phyloP scores from a whole-genome alignment of 2,329 filamentous ascomycete species.

The Aspergillus nomiae region DNA sequence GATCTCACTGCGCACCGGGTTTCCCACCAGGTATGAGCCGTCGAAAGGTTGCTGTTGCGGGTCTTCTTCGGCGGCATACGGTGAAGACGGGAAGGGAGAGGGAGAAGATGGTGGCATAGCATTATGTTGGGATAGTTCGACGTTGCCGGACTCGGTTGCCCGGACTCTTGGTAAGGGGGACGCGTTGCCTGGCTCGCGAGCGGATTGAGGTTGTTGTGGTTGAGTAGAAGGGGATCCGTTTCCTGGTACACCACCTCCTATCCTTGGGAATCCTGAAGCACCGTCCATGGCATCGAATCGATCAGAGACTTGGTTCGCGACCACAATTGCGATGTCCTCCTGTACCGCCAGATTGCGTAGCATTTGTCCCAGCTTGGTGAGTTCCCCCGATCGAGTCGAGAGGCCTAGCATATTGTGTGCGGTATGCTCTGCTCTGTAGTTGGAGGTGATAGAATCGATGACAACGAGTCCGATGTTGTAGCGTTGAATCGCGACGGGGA shows the following conservation, averaged over 20 bases:
- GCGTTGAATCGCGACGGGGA: conserved; percentile 78
- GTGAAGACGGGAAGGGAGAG: conserved; percentile 30
- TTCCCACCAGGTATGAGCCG: conserved; percentile 41
- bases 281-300: conserved; percentile 60
- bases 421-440: conserved; percentile 81
- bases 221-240: conserved; percentile 13
- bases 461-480: conserved; percentile 80
- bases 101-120: conserved; percentile 27
- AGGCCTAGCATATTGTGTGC: conserved; percentile 54
- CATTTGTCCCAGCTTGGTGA: conserved; percentile 72
- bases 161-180: conserved; percentile 25
- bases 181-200: conserved; percentile 18
- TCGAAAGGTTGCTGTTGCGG: conserved; percentile 24
- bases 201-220: conserved; percentile 12
- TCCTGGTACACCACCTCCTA: not conserved
- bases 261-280: conserved; percentile 2
- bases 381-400: conserved; percentile 73
- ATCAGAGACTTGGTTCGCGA: conserved; percentile 94
- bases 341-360: conserved; percentile 74
- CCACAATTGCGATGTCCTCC: conserved; percentile 79
- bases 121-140: conserved; percentile 19
- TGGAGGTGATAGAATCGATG: conserved; percentile 90
- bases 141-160: conserved; percentile 13
- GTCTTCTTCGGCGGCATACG: conserved; percentile 30
- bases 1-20: conserved; percentile 50